Evolutionary conservation across 345 rosid species (phyloP).

Genomic region (Limnanthes douglasii): DNA sequence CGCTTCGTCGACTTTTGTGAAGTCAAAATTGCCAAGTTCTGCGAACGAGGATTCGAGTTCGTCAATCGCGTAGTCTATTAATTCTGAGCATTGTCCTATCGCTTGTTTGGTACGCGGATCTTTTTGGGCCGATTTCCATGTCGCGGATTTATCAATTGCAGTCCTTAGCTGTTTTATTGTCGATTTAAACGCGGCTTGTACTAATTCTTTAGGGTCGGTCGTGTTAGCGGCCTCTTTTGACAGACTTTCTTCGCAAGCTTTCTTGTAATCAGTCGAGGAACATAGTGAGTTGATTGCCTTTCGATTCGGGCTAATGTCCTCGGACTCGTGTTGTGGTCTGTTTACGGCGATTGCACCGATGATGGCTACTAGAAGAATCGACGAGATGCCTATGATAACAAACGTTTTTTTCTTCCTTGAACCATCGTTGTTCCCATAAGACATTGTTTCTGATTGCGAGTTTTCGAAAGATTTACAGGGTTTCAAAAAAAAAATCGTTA

Average conservation of each 20-base stretch:
- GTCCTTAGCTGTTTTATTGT: conserved; percentile 20
- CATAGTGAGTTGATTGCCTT: conserved; percentile 55
- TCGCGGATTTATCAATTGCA: conserved; percentile 31
- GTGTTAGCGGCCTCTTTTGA: conserved; percentile 17
- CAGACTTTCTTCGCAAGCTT: conserved; percentile 35
- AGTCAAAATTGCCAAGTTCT: conserved; percentile 20
- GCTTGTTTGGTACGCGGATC: conserved; percentile 40
- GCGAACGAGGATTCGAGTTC: conserved; percentile 35
- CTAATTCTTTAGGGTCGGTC: conserved; percentile 46
- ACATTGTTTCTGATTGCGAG: no score
- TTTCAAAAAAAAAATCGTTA: no score
- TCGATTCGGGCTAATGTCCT: no score
- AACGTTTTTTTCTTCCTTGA: conserved; percentile 26
- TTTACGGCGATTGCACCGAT: no score
- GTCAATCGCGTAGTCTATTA: conserved; percentile 32
- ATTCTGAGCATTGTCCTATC: conserved; percentile 35
- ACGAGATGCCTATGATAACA: conserved; percentile 18
- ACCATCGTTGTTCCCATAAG: conserved; percentile 12
- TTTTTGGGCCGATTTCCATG: conserved; percentile 27
- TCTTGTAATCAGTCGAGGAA: conserved; percentile 36
- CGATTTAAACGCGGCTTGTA: conserved; percentile 26
- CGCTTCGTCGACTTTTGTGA: conserved; percentile 11
- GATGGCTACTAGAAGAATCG: conserved; percentile 34
- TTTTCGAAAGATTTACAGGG: no score
- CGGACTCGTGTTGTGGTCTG: no score